These are phyloP conservation scores for Rehmannia glutinosa DNA, from an alignment of 257 asterid species.

Conservation along the genomic window DNA sequence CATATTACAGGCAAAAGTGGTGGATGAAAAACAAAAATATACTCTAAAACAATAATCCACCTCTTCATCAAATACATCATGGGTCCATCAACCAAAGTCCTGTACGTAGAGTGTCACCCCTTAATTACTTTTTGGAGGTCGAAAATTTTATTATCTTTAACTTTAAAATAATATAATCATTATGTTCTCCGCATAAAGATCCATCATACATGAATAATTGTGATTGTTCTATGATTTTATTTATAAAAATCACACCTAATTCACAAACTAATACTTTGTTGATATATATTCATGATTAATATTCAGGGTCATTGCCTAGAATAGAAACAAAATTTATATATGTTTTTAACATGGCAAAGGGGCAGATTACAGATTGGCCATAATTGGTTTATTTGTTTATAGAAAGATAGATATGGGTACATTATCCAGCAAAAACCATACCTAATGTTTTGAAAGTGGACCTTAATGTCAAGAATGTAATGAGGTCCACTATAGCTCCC, in stretches of 20 bases:
- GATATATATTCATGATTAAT: constrained; percentile 12
- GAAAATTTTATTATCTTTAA: too few species aligned
- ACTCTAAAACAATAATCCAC: constrained; percentile 23
- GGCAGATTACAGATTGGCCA: constrained; percentile 26
- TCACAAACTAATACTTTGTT: neutral
- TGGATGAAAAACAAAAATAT: constrained; percentile 13
- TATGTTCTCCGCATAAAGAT: too few species aligned
- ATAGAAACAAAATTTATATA: constrained; percentile 28
- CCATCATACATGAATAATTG: too few species aligned
- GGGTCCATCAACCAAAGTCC: constrained; percentile 32
- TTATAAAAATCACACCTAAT: neutral
- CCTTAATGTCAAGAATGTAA: constrained; percentile 15
- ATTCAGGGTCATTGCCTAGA: constrained; percentile 9
- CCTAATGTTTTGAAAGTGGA: constrained; percentile 24
- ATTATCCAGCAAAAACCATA: constrained; percentile 30
- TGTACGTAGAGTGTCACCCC: too few species aligned
- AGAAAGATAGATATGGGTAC: constrained; percentile 17
- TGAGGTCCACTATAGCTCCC: constrained; percentile 23
- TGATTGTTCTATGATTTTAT: too few species aligned
- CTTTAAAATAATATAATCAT: too few species aligned
- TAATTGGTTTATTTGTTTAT: constrained; percentile 11
- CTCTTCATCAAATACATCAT: constrained; percentile 25
- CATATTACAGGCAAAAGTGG: too few species aligned
- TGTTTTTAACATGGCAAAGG: constrained; percentile 9
- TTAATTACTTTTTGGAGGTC: too few species aligned